phyloP scores from a whole-genome alignment of 2,329 filamentous ascomycete genomes.

The Gyromitra esculenta region DNA sequence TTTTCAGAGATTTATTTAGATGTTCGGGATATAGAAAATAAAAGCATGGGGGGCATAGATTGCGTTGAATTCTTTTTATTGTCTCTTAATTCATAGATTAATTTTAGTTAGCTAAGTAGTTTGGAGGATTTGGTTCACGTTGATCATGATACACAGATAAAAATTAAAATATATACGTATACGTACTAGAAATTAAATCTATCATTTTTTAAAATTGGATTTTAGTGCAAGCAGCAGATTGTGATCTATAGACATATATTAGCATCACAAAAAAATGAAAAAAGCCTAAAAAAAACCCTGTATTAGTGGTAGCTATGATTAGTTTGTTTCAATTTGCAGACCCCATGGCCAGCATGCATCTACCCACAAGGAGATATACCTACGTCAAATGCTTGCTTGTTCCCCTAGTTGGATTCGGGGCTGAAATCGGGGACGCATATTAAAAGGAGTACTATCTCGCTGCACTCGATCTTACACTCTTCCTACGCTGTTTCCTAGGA shows the following conservation, averaged over 20 bases:
- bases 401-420: neutral
- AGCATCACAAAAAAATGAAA: neutral
- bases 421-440: neutral
- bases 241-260: neutral
- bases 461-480: neutral
- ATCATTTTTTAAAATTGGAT: neutral
- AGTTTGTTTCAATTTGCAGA: constrained; percentile 2
- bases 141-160: too few species aligned
- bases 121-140: too few species aligned
- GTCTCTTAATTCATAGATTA: too few species aligned
- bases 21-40: too few species aligned
- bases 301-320: neutral
- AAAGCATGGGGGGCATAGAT: too few species aligned
- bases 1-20: neutral
- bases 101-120: too few species aligned
- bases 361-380: neutral
- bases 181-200: neutral
- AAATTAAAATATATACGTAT: too few species aligned
- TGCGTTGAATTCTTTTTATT: too few species aligned
- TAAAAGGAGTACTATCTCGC: neutral
- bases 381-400: neutral
- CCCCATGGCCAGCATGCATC: too few species aligned
- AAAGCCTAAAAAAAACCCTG: neutral
- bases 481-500: neutral
- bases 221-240: neutral